These are phyloP conservation scores for Crithidia fasciculata DNA, from an alignment of 208 protist genomes.

Conservation along the genomic window DNA sequence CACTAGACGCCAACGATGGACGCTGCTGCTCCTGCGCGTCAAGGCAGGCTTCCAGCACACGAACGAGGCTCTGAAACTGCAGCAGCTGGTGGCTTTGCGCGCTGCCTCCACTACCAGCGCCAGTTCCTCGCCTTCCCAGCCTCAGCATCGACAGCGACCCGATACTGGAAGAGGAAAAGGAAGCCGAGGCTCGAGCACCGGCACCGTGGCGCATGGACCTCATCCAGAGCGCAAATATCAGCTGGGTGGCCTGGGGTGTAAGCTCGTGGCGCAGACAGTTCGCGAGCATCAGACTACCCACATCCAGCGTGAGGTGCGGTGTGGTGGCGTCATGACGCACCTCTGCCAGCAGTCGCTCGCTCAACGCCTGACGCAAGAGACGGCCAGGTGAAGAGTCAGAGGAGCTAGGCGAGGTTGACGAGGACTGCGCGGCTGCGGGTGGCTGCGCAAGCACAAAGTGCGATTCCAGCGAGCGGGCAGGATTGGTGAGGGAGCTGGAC, in stretches of 20 bases:
- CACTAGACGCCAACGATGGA: background rate
- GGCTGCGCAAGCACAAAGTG: conserved; percentile 50
- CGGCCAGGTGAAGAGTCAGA: background rate
- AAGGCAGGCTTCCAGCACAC: conserved; percentile 70
- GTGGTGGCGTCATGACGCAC: conserved; percentile 18
- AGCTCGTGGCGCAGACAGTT: conserved; percentile 70
- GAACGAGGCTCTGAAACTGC: conserved; percentile 51
- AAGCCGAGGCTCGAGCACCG: background rate
- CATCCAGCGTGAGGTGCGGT: conserved; percentile 41
- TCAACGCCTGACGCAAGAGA: conserved; percentile 21
- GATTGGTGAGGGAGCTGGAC: conserved; percentile 72
- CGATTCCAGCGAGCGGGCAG: conserved; percentile 62
- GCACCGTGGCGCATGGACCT: conserved; percentile 13
- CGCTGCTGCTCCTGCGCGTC: conserved; percentile 33
- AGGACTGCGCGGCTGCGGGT: background rate
- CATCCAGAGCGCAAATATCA: conserved; percentile 31
- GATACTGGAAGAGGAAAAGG: background rate
- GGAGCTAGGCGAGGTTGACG: background rate
- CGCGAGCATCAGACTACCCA: conserved; percentile 62
- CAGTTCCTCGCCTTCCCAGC: background rate
- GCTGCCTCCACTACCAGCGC: conserved; percentile 13
- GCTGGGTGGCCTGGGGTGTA: conserved; percentile 29
- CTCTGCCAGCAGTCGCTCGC: conserved; percentile 30
- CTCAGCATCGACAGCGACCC: conserved; percentile 18
- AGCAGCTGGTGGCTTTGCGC: background rate